These are phyloP conservation scores for Margaritispora aquatica DNA, from an alignment of 495 filamentous ascomycete species.

Conservation along the genomic window DNA sequence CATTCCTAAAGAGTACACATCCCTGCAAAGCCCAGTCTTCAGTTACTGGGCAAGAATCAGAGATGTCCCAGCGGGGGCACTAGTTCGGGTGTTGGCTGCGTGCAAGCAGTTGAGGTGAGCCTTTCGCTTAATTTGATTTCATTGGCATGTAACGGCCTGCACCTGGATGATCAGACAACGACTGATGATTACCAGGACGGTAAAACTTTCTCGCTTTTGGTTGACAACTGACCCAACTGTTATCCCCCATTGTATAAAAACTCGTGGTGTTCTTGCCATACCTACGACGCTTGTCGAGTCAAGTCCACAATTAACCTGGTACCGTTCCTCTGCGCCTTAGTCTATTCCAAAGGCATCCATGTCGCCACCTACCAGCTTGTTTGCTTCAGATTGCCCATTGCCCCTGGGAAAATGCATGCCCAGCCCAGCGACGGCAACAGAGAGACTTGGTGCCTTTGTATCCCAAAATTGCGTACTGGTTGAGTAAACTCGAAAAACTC, in stretches of 20 bases:
- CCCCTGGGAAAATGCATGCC: constrained; percentile 5
- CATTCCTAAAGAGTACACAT: constrained; percentile 1
- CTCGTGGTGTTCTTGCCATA: background rate
- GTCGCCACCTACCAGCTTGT: background rate
- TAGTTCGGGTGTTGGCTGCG: constrained; percentile 25
- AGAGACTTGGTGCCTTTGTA: constrained; percentile 23
- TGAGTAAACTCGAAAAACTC: background rate
- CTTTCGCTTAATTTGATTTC: background rate
- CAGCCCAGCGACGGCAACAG: constrained; percentile 23
- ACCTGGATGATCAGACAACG: background rate
- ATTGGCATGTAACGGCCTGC: background rate
- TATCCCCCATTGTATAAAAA: constrained; percentile 19
- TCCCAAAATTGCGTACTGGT: constrained; percentile 1
- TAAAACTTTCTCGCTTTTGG: constrained; percentile 25
- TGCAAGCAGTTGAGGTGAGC: constrained; percentile 19
- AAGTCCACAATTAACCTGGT: background rate
- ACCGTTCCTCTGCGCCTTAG: background rate
- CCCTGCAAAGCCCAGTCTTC: constrained; percentile 25
- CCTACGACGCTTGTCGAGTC: too few species aligned
- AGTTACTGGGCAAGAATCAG: constrained; percentile 21
- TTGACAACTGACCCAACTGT: constrained; percentile 28
- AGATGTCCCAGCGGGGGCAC: constrained; percentile 26
- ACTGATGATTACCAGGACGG: background rate
- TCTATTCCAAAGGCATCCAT: background rate
- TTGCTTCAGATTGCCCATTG: background rate